Conservation (phyloP, 2,329 filamentous ascomycete genomes). For the Diaporthe batatas region DNA sequence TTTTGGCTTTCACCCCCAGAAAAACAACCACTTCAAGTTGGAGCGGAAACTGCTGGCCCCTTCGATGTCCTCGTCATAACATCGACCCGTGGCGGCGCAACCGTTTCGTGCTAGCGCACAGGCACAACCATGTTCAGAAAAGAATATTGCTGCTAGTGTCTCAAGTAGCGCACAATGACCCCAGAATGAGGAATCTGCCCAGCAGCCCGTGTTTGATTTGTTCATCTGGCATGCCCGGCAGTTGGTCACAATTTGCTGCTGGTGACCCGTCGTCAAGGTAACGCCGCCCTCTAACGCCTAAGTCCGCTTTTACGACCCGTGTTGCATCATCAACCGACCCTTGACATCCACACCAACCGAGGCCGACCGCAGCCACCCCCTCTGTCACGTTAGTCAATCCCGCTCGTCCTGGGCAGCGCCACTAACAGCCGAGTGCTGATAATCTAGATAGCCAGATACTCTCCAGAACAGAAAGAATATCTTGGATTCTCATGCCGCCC, state of each 20-base stretch:
- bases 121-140: not conserved
- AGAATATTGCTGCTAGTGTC: not conserved
- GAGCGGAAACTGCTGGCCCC: not conserved
- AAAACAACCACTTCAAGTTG: not conserved
- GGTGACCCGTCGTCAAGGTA: not conserved
- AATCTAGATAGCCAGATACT: not conserved
- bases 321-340: not conserved
- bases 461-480: not conserved
- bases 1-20: not conserved
- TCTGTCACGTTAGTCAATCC: not conserved
- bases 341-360: not conserved
- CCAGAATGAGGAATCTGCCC: not conserved
- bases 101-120: too few species aligned
- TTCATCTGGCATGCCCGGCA: conserved; percentile 3
- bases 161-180: not conserved
- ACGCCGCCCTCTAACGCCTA: conserved; percentile 8
- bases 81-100: not conserved
- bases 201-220: not conserved
- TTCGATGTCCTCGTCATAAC: not conserved
- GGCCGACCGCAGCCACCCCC: not conserved
- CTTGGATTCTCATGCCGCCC: not conserved
- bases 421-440: not conserved
- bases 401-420: fast-evolving
- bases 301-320: not conserved
- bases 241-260: not conserved